Conservation (phyloP, 345 rosid genomes). For the Toxicodendron radicans region DNA sequence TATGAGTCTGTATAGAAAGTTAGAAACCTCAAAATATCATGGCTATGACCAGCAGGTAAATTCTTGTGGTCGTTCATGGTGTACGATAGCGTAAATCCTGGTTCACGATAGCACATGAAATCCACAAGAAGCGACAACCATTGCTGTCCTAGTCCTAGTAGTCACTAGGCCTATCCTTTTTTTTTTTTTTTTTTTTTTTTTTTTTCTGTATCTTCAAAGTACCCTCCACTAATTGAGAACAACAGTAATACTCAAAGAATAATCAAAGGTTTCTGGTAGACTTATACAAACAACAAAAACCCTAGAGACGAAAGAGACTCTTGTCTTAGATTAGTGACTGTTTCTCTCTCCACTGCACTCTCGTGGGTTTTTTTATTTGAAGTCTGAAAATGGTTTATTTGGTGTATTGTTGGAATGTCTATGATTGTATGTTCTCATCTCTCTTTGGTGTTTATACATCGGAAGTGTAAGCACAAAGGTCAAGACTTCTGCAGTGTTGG, state of each 20-base stretch:
- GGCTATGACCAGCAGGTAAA: slow-evolving; percentile 22
- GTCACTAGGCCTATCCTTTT: slow-evolving; percentile 14
- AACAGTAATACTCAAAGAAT: slow-evolving; percentile 19
- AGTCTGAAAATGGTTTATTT: slow-evolving; percentile 16
- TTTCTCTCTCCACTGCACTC: slow-evolving; percentile 1
- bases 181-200: slow-evolving; percentile 19
- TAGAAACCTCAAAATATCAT: slow-evolving; percentile 19
- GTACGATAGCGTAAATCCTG: slow-evolving; percentile 3
- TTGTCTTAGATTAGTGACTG: slow-evolving; percentile 17
- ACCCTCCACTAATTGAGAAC: slow-evolving; percentile 28
- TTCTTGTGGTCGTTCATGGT: slow-evolving; percentile 13
- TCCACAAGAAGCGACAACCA: slow-evolving; percentile 23
- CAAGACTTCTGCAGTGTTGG: slow-evolving; percentile 22
- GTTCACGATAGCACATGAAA: slow-evolving; percentile 23
- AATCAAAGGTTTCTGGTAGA: slow-evolving; percentile 23
- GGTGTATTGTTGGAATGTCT: neutral
- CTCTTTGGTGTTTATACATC: neutral
- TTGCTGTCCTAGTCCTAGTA: slow-evolving; percentile 29
- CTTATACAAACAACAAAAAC: slow-evolving; percentile 33
- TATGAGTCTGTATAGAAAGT: neutral
- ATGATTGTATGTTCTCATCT: slow-evolving; percentile 12
- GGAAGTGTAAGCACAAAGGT: slow-evolving; percentile 5
- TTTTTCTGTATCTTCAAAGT: slow-evolving; percentile 20
- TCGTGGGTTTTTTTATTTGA: neutral
- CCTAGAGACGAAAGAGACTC: slow-evolving; percentile 37